phyloP scores from a whole-genome alignment of 1,284 basidiomycete species.

The Mixia osmundae region DNA sequence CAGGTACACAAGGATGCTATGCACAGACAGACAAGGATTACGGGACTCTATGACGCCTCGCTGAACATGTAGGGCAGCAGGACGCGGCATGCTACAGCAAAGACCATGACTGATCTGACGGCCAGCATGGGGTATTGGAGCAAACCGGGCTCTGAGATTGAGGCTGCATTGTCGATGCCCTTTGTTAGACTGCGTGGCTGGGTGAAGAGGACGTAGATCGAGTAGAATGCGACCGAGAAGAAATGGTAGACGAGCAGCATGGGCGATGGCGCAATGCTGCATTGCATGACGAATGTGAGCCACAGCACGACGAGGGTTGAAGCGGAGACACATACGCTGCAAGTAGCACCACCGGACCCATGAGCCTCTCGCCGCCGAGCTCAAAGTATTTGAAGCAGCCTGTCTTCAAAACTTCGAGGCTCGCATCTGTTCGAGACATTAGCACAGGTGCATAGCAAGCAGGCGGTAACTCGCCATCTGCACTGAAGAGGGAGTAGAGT shows the following conservation, averaged over 20 bases:
- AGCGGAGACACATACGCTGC: conserved; percentile 35
- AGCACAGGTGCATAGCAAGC: conserved; percentile 1
- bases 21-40: too few relatives aligned
- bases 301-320: background rate
- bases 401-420: conserved; percentile 56
- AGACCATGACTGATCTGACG: too few relatives aligned
- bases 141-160: too few relatives aligned
- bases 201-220: conserved; percentile 64
- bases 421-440: conserved; percentile 31
- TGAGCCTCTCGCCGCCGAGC: conserved; percentile 64
- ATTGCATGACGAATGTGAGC: background rate
- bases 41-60: too few relatives aligned
- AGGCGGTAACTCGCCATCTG: conserved; percentile 39
- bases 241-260: conserved; percentile 69
- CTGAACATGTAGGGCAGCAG: too few relatives aligned
- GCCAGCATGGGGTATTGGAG: too few relatives aligned
- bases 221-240: conserved; percentile 83
- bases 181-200: too few relatives aligned
- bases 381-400: conserved; percentile 99
- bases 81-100: too few relatives aligned
- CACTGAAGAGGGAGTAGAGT: conserved; percentile 66
- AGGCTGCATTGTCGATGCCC: too few relatives aligned
- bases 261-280: conserved; percentile 42
- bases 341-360: conserved; percentile 66
- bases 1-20: too few relatives aligned